A percentile compares a stretch with the other conserved stretches of the same genome.
These are phyloP conservation scores for Astragalus glycyphyllos DNA, from an alignment of 306 rosid species.

Conservation along the genomic window DNA sequence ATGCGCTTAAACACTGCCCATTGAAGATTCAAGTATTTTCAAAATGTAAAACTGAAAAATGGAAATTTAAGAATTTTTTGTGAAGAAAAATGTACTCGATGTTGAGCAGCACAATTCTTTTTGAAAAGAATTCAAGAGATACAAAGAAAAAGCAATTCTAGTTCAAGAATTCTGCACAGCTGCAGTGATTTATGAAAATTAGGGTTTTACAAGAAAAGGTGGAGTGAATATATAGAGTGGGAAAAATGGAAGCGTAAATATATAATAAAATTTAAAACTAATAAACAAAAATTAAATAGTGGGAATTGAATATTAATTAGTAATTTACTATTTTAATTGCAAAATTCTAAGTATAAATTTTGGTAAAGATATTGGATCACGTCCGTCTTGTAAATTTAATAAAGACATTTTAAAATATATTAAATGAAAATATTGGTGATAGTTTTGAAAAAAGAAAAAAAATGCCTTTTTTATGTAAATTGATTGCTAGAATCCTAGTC, in stretches of 20 bases:
- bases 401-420: slow-evolving; percentile 42
- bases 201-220: neutral
- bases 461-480: slow-evolving; percentile 45
- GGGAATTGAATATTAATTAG: slow-evolving; percentile 44
- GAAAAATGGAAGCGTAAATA: slow-evolving; percentile 47
- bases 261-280: slow-evolving; percentile 44
- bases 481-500: no score
- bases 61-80: no score
- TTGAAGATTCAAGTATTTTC: no score
- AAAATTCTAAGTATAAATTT: slow-evolving; percentile 80
- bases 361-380: slow-evolving; percentile 93
- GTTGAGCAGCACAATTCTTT: slow-evolving; percentile 31
- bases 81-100: slow-evolving; percentile 30
- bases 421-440: slow-evolving; percentile 36
- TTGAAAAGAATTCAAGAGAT: slow-evolving; percentile 54
- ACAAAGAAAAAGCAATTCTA: slow-evolving; percentile 48
- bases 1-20: neutral
- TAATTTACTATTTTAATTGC: slow-evolving; percentile 54
- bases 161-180: slow-evolving; percentile 47
- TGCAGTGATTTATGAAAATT: slow-evolving; percentile 58
- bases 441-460: no score
- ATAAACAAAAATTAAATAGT: slow-evolving; percentile 41
- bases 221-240: slow-evolving; percentile 40
- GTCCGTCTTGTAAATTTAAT: slow-evolving; percentile 98
- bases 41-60: no score